Evolutionary conservation across 2,329 filamentous ascomycete species (phyloP), one percentile per base, ranked within the genome.

Genomic region (Phaeosphaeria sp.): DNA sequence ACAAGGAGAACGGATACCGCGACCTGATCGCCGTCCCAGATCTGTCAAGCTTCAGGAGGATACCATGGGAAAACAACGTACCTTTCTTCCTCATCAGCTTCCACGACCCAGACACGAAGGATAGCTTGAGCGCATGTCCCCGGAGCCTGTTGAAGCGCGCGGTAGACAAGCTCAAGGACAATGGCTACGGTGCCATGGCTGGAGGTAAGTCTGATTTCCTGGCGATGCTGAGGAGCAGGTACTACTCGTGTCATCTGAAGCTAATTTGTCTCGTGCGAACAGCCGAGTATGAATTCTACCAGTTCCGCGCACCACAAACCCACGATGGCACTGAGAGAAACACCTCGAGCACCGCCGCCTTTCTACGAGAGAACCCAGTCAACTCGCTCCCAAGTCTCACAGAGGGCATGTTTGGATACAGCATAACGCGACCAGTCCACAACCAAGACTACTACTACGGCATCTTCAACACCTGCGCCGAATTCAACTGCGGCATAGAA

Each of bases 251-350:
- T 55, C 55, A 49, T 56, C 54, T 61, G 54, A 61, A 69, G 64
- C 68, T 72, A 53, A 66, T n/a, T 56, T 20, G 45, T 42, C 18
- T n/a, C 27, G 36, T 27, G 45, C 48, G 43, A 22, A 30, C 71
- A 96, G 93, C 91, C 71, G 93, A 97, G 76, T 97, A 95, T 80
- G 93, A 97, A 71, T 97, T 97, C 84, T 97, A 90, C 82, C 92
- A 95, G 72, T 97, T 96, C 79, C 86, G 88, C 69, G 86, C 87
- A 4, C 93, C 93, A 9, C 71, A 74, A 52, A 64, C 80, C 18
- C 72, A 81, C 39, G 77, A 81, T 20, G 77, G 81, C 27, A 74
- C 82, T 20, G 83, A 88, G 73, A 81, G 83, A 57, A 88, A 87
- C 63, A 85, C 84, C 8, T 87, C 89, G 27, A 88, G 90, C 0